Base-by-base conservation (phyloP, 139 green algal genomes). In the Coelastrella sp. region DNA sequence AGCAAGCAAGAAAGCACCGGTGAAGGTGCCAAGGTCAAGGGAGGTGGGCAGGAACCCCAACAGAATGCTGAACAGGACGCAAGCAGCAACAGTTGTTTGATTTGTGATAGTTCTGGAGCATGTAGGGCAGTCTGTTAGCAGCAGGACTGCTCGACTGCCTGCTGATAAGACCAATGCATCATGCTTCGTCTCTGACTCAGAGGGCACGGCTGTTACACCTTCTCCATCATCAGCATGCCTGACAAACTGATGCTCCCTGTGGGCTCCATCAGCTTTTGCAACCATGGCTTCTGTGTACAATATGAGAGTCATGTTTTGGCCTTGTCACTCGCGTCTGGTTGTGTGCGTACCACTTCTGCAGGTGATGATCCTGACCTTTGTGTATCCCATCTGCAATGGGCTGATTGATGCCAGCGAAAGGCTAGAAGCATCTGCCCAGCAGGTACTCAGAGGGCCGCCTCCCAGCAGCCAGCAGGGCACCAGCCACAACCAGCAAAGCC, bases 281-380 rank as follows among this genome's bases (percentile, higher is more conserved):
- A 47, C 0, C 32, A 47, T 47, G 32, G 32, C 32, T 47, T 47
- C n/a, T n/a, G n/a, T n/a, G n/a, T n/a, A n/a, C n/a, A n/a, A n/a
- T n/a, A n/a, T n/a, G n/a, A n/a, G n/a, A n/a, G n/a, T n/a, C n/a
- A n/a, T n/a, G n/a, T n/a, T n/a, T n/a, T n/a, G n/a, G n/a, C n/a
- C n/a, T 47, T 47, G 32, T 47, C 32, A 47, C 32, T 47, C 61
- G 2, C 10, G 11, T 68, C 8, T 13, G 10, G 11, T 13, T 13
- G 2, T 68, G 61, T 68, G 11, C 8, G 11, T 3, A 68, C 11
- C 19, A 23, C 23, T 20, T 0, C 76, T n/a, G 32, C 83, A 88
- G 83, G 83, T 88, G 7, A 88, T 88, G 83, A 56, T 20, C 65
- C 22, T 88, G 68, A 68, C 68, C 54, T 88, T 88, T n/a, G 20